Conservation (phyloP, 257 asterid species). For the Cynanchum wilfordii region DNA sequence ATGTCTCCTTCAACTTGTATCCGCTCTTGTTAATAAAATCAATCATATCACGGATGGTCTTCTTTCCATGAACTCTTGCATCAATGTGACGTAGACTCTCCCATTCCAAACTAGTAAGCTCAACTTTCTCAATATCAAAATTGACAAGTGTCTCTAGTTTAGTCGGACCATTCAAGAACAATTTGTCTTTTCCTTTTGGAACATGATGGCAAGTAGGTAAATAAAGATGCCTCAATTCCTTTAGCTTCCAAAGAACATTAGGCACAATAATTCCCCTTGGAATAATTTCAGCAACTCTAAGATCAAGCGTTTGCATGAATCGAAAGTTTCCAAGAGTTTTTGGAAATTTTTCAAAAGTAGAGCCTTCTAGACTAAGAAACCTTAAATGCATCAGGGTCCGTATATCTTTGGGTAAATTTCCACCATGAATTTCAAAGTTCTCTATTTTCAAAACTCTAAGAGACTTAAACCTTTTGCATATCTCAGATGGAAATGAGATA, state of each 20-base stretch:
- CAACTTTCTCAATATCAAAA: neutral
- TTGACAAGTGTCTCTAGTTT: neutral
- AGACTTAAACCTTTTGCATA: too few relatives aligned
- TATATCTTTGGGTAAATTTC: neutral
- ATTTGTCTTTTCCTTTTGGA: neutral
- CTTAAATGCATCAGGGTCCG: neutral
- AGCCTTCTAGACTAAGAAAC: neutral
- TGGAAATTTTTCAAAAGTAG: neutral
- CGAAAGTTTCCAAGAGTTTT: neutral
- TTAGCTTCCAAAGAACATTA: neutral
- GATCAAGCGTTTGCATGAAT: neutral
- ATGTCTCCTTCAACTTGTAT: neutral
- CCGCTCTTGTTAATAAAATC: neutral
- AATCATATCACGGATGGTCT: neutral
- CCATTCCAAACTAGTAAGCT: neutral
- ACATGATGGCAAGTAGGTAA: too few relatives aligned
- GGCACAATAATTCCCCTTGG: neutral
- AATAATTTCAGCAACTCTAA: neutral
- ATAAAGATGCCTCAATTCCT: neutral
- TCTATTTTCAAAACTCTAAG: neutral
- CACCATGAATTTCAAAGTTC: neutral
- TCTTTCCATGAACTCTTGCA: neutral
- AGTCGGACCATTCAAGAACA: neutral
- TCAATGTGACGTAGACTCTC: neutral
- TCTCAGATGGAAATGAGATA: neutral